Evolutionary conservation across 306 rosid species (phyloP), one percentile per base, ranked within the genome.

Genomic region (Argentina anserina): DNA sequence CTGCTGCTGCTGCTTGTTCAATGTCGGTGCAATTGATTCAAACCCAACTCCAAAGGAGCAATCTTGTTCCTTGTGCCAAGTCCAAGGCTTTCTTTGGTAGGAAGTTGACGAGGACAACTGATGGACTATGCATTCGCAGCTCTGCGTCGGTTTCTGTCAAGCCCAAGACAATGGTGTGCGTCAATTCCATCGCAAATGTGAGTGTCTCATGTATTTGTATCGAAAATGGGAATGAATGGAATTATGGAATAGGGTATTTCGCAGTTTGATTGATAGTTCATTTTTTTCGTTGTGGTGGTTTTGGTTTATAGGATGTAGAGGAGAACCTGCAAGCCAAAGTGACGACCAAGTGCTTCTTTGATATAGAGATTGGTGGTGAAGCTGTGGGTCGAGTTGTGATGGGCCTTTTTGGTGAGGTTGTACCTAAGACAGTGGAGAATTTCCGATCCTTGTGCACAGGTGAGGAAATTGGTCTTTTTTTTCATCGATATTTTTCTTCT

Each of bases 401-500:
- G 49, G 94, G 98, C 59, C 82, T 93, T 63, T 90, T 84, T 61
- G 98, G 94, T 72, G 90, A 89, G 9, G 88, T 73, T 41, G 97
- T 81, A 68, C 98, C 97, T 17, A 87, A 83, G 77, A 93, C 96
- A 4, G 97, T 60, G 9, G 96, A 93, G 72, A 93, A 93, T 69
- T 90, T 93, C 65, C 89, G 97, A n/a, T 92, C 87, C 46, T 76
- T 93, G 78, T 93, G 97, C 84, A 89, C 98, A 79, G 97, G 98
- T 78, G 84, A 85, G 82, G 47, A 25, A 25, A 18, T 25, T 26
- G 13, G 0, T 12, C 46, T 28, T 23, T 10, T 39, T n/a, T 63
- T 3, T 11, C 41, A 25, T 73, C 50, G 5, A 6, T 45, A 3
- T 0, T 14, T 4, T 15, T 15, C 7, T 45, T 45, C 7, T 6